A percentile compares a stretch with the other conserved stretches of the same genome.
phyloP scores from a whole-genome alignment of 2,329 filamentous ascomycete genomes.

The Phymatotrichopsis omnivora region DNA sequence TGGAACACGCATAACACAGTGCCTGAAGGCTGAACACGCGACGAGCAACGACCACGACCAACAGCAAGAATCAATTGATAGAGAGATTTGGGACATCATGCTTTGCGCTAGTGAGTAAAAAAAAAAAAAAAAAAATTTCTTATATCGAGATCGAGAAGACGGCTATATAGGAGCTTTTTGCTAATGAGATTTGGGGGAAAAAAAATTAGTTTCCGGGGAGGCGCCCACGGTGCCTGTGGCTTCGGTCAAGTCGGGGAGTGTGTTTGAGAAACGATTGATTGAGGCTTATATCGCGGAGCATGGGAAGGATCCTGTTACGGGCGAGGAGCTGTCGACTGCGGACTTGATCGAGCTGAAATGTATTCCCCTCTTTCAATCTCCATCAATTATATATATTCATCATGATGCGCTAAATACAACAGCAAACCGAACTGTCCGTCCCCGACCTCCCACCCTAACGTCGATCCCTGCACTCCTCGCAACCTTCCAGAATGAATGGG shows the following conservation, averaged over 20 bases:
- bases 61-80: too few species aligned
- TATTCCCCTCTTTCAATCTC: constrained; percentile 14
- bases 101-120: constrained; percentile 59
- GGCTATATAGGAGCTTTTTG: too few species aligned
- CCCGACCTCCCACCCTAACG: constrained; percentile 83
- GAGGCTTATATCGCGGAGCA: constrained; percentile 91
- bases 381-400: not conserved
- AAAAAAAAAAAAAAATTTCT: too few species aligned
- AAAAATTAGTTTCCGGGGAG: constrained; percentile 96
- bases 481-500: constrained; percentile 98
- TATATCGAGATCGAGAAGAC: too few species aligned
- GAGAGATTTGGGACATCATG: too few species aligned
- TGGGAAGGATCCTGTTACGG: constrained; percentile 82
- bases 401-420: not conserved
- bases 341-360: constrained; percentile 81
- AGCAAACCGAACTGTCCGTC: constrained; percentile 67
- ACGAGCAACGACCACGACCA: constrained; percentile 25
- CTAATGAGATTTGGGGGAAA: too few species aligned
- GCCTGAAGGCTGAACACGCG: too few species aligned
- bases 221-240: constrained; percentile 88
- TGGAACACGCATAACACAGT: too few species aligned
- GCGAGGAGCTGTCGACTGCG: constrained; percentile 70
- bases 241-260: constrained; percentile 75
- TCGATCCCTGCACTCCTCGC: constrained; percentile 91
- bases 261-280: constrained; percentile 92